These are phyloP conservation scores for Fusarium sp. DNA, from an alignment of 2,329 filamentous ascomycete species.

Conservation along the genomic window DNA sequence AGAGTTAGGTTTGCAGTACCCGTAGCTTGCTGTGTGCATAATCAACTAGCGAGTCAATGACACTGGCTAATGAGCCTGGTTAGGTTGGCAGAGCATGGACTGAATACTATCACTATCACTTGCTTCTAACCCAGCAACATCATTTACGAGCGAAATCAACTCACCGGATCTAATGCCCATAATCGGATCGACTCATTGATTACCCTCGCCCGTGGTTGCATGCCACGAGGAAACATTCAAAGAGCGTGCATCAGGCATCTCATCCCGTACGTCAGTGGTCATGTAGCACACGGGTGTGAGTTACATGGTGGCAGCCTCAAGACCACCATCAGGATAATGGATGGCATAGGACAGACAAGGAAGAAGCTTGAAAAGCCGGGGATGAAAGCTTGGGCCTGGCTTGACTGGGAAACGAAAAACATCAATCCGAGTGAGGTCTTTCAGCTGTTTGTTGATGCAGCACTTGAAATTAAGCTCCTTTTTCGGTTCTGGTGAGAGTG, in stretches of 20 bases:
- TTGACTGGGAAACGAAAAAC: neutral
- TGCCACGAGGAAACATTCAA: conserved; percentile 15
- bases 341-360: conserved; percentile 1
- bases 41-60: neutral
- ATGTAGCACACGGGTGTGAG: conserved; percentile 14
- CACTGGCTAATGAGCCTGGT: neutral
- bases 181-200: neutral
- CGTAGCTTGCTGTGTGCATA: neutral
- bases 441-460: conserved; percentile 8
- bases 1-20: neutral
- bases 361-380: conserved; percentile 30
- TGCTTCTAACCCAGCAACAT: neutral
- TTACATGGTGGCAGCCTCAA: conserved; percentile 19
- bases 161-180: neutral
- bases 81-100: neutral
- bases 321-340: neutral
- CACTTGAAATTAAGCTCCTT: conserved; percentile 13
- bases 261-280: conserved; percentile 24
- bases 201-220: neutral
- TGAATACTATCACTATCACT: neutral
- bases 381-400: conserved; percentile 18
- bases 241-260: conserved; percentile 28
- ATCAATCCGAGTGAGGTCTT: neutral
- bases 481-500: neutral
- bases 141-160: neutral